Evolutionary conservation across 192 early-diverging fungal species (phyloP), one percentile per base, ranked within the genome.

Genomic region (Coemansia sp.): DNA sequence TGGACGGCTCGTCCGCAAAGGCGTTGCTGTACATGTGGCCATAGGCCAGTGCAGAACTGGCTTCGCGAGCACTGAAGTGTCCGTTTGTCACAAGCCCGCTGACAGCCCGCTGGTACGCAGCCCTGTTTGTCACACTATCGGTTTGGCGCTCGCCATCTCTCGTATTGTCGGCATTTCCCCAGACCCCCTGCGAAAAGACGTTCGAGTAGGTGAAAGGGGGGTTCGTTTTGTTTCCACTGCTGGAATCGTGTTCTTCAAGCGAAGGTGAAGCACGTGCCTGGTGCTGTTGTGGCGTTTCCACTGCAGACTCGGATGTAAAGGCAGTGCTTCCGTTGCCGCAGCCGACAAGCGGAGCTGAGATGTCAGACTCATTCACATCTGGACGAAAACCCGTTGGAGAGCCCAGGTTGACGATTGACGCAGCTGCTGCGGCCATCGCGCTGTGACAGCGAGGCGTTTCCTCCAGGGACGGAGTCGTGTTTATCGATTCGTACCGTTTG

Each of bases 171-270:
- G 35, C n/a, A 10, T 65, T 60, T 33, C 45, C 18, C 81, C 72
- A 71, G 12, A 53, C 59, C 43, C 69, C 59, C 38, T 64, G 56
- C n/a, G 73, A 72, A 63, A 84, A 84, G 46, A 84, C 77, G 14
- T 73, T 76, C 0, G 81, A 78, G 53, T 84, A 84, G 2, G 81
- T 84, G 39, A 84, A 78, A 23, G 81, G 81, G 59, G 69, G 38
- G 24, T 65, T 71, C 9, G 62, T 62, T 12, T 62, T 61, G 2
- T 24, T 55, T 43, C 12, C 52, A 33, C 34, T 26, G 51, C 63
- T 59, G 23, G 20, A 5, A 18, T 51, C 56, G 16, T 53, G 53
- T 24, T 15, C 60, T 64, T 66, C 63, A 14, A 59, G 30, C 2
- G 30, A 36, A 0, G 18, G 14, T 33, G 57, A 59, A 12, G 8